A percentile compares a stretch with the other conserved stretches of the same genome.
These are phyloP conservation scores for Nannizziopsis arthrosporioides DNA, from an alignment of 2,329 filamentous ascomycete genomes.

Conservation along the genomic window DNA sequence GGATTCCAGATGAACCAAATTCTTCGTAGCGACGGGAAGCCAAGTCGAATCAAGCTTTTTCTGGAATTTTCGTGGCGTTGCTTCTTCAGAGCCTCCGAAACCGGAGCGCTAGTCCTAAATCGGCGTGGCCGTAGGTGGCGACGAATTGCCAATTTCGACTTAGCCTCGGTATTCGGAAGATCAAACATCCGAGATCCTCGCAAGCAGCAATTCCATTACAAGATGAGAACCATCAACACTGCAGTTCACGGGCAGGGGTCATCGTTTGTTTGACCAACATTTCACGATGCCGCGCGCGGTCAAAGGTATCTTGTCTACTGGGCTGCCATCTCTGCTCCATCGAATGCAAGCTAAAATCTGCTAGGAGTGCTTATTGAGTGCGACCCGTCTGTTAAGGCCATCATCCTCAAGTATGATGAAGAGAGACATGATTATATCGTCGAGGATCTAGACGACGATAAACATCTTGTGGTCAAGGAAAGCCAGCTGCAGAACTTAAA, in stretches of 20 bases:
- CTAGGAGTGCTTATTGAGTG: constrained; percentile 38
- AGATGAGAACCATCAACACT: no score
- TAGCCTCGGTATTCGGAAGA: neutral
- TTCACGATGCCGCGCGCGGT: constrained; percentile 13
- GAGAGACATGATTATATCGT: constrained; percentile 38
- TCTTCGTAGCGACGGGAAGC: neutral
- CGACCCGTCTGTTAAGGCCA: constrained; percentile 39
- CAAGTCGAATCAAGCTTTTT: constrained; percentile 6
- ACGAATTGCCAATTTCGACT: neutral
- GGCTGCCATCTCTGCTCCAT: neutral
- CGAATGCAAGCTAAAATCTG: neutral
- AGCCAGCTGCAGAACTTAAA: constrained; percentile 36
- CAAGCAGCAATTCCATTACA: no score
- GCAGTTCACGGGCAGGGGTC: no score
- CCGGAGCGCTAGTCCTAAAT: neutral
- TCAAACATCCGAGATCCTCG: neutral
- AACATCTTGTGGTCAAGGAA: constrained; percentile 37
- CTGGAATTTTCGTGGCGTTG: neutral
- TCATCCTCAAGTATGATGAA: constrained; percentile 39
- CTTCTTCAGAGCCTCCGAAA: neutral
- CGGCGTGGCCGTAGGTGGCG: neutral
- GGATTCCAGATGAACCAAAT: no score
- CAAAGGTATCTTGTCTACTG: constrained; percentile 6
- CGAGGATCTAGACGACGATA: constrained; percentile 37
- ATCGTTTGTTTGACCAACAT: no score